Evolutionary conservation across 2,329 filamentous ascomycete species (phyloP).

Genomic region (Cladosporium sp.): DNA sequence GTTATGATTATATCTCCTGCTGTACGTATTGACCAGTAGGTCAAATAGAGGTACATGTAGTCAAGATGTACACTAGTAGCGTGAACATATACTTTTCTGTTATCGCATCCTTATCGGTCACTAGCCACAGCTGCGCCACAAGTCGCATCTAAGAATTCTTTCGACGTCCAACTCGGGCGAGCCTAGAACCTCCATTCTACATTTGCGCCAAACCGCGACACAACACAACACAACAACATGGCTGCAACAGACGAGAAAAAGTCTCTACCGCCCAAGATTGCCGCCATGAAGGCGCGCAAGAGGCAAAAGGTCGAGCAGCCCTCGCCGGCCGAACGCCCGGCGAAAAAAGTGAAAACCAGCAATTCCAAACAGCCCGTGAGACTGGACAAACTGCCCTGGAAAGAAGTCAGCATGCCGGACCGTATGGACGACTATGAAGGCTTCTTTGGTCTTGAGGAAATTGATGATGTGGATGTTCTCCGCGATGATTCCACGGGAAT

Average conservation of each 20-base stretch:
- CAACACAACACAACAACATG: conserved; percentile 15
- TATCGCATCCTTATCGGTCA: no score
- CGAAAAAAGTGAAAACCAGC: conserved; percentile 16
- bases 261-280: conserved; percentile 34
- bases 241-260: conserved; percentile 31
- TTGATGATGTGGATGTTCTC: conserved; percentile 85
- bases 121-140: neutral
- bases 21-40: no score
- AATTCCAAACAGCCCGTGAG: conserved; percentile 29
- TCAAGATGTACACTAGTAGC: no score
- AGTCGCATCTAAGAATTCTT: neutral
- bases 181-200: neutral
- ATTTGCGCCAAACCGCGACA: neutral
- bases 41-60: no score
- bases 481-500: conserved; percentile 49
- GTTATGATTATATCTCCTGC: no score
- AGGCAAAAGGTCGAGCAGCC: conserved; percentile 36
- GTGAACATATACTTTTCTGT: no score
- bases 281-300: conserved; percentile 39
- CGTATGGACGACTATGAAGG: conserved; percentile 85
- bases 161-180: neutral
- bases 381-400: conserved; percentile 56
- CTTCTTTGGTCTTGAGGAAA: conserved; percentile 86
- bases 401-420: conserved; percentile 63
- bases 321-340: conserved; percentile 9